These are phyloP conservation scores for Malassezia caprae DNA, from an alignment of 1,284 basidiomycete species.

Conservation along the genomic window DNA sequence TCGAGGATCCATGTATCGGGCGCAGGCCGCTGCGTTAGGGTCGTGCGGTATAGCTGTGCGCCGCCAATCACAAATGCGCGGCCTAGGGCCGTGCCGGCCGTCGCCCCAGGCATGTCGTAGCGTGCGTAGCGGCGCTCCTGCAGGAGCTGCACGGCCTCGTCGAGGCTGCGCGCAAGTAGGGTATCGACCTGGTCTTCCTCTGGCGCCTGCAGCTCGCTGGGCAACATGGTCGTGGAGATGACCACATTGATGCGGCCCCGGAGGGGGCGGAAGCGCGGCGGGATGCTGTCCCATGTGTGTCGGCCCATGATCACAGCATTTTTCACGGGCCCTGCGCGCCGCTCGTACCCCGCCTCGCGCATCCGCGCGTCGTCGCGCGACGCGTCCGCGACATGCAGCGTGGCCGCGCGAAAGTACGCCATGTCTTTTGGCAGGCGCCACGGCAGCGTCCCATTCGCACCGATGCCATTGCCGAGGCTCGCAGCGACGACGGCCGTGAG, in stretches of 20 bases:
- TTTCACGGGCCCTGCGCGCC: constrained; percentile 38
- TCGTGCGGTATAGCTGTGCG: constrained; percentile 13
- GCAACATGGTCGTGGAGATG: constrained; percentile 52
- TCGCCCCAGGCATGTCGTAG: background rate
- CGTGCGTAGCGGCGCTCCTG: constrained; percentile 8
- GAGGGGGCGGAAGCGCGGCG: constrained; percentile 74
- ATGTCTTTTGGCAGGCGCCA: constrained; percentile 86
- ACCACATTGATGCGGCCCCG: constrained; percentile 69
- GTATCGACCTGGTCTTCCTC: constrained; percentile 6
- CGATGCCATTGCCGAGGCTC: constrained; percentile 78
- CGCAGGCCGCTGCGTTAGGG: background rate
- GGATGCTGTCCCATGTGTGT: constrained; percentile 96
- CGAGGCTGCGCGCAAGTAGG: constrained; percentile 10
- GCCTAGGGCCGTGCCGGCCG: constrained; percentile 6
- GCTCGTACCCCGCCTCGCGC: constrained; percentile 2
- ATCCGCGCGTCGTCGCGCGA: constrained; percentile 8
- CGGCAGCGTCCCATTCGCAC: constrained; percentile 62
- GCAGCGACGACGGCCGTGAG: constrained; percentile 88
- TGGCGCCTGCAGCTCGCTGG: background rate
- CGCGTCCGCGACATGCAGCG: constrained; percentile 52
- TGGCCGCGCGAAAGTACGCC: constrained; percentile 79
- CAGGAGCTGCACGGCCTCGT: constrained; percentile 12
- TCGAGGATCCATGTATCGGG: constrained; percentile 8
- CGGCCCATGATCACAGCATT: constrained; percentile 93
- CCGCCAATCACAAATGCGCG: constrained; percentile 17